Percentiles rank a stretch among this genome's conserved stretches.
Evolutionary conservation across 2,329 filamentous ascomycete species (phyloP).

Genomic region (Thermoascus crustaceus): DNA sequence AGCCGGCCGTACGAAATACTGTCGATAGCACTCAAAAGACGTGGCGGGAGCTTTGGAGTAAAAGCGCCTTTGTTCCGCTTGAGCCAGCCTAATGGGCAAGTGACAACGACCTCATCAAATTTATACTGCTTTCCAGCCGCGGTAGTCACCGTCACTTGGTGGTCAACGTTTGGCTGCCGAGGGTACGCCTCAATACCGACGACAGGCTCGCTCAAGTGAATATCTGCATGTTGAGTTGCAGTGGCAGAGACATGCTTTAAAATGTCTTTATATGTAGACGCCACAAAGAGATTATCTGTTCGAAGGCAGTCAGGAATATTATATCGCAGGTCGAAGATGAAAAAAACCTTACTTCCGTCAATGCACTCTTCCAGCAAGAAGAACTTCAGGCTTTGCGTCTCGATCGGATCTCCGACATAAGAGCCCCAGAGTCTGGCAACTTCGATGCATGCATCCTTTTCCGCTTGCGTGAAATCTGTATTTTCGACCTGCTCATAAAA

Average conservation of each 20-base stretch:
- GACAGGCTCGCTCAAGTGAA: constrained; percentile 42
- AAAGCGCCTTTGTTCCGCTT: constrained; percentile 42
- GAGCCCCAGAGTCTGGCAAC: constrained; percentile 55
- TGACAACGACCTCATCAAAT: constrained; percentile 47
- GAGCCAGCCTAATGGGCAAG: constrained; percentile 47
- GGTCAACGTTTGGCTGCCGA: constrained; percentile 14
- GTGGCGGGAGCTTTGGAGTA: constrained; percentile 34
- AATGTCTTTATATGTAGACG: constrained; percentile 53
- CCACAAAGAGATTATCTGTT: constrained; percentile 53
- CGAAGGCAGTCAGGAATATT: background rate
- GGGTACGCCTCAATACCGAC: constrained; percentile 27
- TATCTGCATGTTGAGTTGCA: constrained; percentile 40
- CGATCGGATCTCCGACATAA: constrained; percentile 54
- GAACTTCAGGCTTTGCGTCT: constrained; percentile 54
- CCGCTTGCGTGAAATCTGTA: constrained; percentile 28
- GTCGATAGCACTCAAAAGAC: constrained; percentile 38
- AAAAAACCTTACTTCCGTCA: constrained; percentile 44
- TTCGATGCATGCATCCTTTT: constrained; percentile 43
- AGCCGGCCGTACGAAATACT: constrained; percentile 40
- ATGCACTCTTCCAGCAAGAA: constrained; percentile 61
- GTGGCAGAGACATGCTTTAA: constrained; percentile 44
- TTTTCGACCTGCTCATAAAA: constrained; percentile 44
- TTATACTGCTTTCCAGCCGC: constrained; percentile 23
- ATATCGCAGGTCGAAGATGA: background rate
- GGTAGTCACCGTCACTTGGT: constrained; percentile 40